Conservation (phyloP, 202 grass and related monocot genomes). For the Setaria viridis region DNA sequence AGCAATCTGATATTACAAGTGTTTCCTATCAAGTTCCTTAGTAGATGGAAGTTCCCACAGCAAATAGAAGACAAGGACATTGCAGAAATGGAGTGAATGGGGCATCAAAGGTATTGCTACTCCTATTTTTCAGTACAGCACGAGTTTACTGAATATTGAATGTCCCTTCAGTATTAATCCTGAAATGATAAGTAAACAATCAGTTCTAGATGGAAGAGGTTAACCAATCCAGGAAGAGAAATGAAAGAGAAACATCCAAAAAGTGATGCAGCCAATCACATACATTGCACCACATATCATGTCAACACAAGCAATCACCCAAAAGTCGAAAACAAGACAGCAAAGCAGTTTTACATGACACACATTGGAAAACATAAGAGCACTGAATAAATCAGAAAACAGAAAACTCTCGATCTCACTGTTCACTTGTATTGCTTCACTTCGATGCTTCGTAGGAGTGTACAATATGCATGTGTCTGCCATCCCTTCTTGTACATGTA, state of each 20-base stretch:
- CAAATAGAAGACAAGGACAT: slow-evolving; percentile 79
- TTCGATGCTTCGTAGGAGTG: not conserved
- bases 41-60: slow-evolving; percentile 72
- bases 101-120: slow-evolving; percentile 47
- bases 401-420: slow-evolving; percentile 46
- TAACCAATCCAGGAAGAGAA: slow-evolving; percentile 36
- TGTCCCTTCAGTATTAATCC: slow-evolving; percentile 36
- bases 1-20: slow-evolving; percentile 51
- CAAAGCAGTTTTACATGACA: slow-evolving; percentile 32
- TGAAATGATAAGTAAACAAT: slow-evolving; percentile 48
- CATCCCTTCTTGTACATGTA: slow-evolving; percentile 22
- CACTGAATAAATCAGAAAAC: slow-evolving; percentile 31
- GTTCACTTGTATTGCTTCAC: slow-evolving; percentile 13
- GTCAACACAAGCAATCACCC: slow-evolving; percentile 27
- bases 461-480: slow-evolving; percentile 31
- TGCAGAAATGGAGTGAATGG: slow-evolving; percentile 45
- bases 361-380: not conserved
- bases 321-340: slow-evolving; percentile 41
- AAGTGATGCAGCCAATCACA: not conserved
- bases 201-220: slow-evolving; percentile 35
- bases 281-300: slow-evolving; percentile 35
- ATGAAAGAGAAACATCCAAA: slow-evolving; percentile 34
- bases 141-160: slow-evolving; percentile 38
- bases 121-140: slow-evolving; percentile 33
- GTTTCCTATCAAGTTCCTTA: slow-evolving; percentile 62